Evolutionary conservation across 2,329 filamentous ascomycete genomes (phyloP).

Genomic region (Zymoseptoria passerinii): DNA sequence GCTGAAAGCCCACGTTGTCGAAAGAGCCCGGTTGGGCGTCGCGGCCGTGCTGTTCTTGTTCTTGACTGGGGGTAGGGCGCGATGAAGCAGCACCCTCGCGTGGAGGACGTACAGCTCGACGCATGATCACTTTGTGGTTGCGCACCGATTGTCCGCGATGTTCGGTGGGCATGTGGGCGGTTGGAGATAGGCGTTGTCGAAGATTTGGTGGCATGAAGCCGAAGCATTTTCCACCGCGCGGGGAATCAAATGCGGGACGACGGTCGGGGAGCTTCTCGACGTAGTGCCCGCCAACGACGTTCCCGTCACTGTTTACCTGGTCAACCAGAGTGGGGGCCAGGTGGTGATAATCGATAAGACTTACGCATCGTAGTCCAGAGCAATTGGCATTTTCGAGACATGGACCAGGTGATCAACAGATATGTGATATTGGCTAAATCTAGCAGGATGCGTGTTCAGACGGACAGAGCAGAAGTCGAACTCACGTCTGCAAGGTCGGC

Average conservation of each 20-base stretch:
- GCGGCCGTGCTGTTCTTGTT: neutral
- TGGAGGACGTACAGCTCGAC: neutral
- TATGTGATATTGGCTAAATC: neutral
- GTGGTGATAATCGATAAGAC: neutral
- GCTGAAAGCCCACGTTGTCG: neutral
- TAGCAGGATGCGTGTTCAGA: neutral
- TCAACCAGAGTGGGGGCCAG: neutral
- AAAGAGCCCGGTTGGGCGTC: neutral
- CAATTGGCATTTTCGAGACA: slow-evolving; percentile 9
- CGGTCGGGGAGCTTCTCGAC: slow-evolving; percentile 9
- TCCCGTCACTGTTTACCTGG: slow-evolving; percentile 9
- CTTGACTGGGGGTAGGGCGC: neutral
- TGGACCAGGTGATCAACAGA: neutral
- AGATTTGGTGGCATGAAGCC: neutral
- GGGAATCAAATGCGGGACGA: neutral
- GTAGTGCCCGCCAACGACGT: slow-evolving; percentile 13
- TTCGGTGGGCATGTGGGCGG: neutral
- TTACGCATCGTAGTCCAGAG: slow-evolving; percentile 13
- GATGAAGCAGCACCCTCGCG: neutral
- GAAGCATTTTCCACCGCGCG: neutral
- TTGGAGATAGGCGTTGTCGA: neutral
- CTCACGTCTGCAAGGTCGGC: neutral
- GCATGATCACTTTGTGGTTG: neutral
- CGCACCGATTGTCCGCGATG: neutral
- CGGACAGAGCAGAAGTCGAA: neutral